Evolutionary conservation across 192 early-diverging fungal species (phyloP), one percentile per base, ranked within the genome.

Genomic region (Backusella australiensis): DNA sequence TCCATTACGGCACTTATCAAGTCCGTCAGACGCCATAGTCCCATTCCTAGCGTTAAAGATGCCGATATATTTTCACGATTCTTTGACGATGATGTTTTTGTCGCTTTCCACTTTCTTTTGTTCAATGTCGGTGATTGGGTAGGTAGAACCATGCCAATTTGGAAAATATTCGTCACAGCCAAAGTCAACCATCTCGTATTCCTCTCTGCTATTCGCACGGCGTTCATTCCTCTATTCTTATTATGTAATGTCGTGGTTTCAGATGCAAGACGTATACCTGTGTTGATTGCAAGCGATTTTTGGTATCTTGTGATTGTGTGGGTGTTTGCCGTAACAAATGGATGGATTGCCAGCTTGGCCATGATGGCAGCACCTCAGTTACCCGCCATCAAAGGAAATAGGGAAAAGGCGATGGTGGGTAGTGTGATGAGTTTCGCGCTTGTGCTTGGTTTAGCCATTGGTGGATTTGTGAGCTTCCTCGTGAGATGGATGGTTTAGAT

Each of bases 91-190:
- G 86, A 88, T 71, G 73, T 90, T 35, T 91, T 92, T 84, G 88
- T 92, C 34, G 87, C 91, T 2, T 82, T 93, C 53, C 93, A 93
- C 66, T 95, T 94, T 73, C 81, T 95, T 70, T 67, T 87, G 12
- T 94, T 86, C 73, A 94, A 92, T 78, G 17, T 90, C 36, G 92
- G 91, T 63, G 94, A 95, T 74, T 93, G 90, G 88, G 23, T 90
- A 6, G 94, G 94, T 38, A 84, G 89, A 29, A 73, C 79, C 23
- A 78, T 89, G 26, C 85, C 86, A 19, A 75, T 88, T 23, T 46
- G 87, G 15, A 80, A 85, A 34, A 86, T 75, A 17, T 83, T 91
- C 36, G 77, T 78, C 1, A 89, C 88, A 34, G 84, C 85, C 67
- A 84, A 86, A 63, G 76, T 78, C 2, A 79, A 80, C 69, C 67